These are phyloP conservation scores for Hirschioporus abietinus DNA, from an alignment of 768 basidiomycete species.

Conservation along the genomic window DNA sequence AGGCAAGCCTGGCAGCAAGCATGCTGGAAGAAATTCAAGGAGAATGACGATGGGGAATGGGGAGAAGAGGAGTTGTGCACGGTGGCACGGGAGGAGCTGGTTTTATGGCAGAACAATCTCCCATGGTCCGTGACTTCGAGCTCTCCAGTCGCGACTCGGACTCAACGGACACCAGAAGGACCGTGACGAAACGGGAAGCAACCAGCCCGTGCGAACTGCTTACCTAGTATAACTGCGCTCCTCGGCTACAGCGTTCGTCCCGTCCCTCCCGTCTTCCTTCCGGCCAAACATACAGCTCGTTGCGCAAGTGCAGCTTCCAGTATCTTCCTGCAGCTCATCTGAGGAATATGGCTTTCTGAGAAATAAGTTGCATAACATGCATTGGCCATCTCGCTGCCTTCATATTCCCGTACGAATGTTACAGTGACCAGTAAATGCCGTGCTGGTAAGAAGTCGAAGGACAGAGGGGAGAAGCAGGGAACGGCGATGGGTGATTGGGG, in stretches of 20 bases:
- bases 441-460: neutral
- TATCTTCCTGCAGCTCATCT: neutral
- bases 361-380: too few species aligned
- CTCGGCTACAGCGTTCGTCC: neutral
- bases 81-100: neutral
- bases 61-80: neutral
- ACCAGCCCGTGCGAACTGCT: neutral
- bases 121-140: neutral
- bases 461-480: neutral
- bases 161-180: neutral
- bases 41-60: neutral
- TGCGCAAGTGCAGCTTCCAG: neutral
- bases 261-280: neutral
- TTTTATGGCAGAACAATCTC: slow-evolving; percentile 1
- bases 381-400: neutral
- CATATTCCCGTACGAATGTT: neutral
- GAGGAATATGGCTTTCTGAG: neutral
- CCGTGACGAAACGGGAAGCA: neutral
- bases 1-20: neutral
- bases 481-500: neutral
- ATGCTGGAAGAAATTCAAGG: neutral
- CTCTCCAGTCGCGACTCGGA: neutral
- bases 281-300: neutral
- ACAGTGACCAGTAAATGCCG: neutral
- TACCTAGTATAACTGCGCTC: too few species aligned